These are phyloP conservation scores for Fusarium sp. DNA, from an alignment of 2,329 filamentous ascomycete genomes.

Conservation along the genomic window DNA sequence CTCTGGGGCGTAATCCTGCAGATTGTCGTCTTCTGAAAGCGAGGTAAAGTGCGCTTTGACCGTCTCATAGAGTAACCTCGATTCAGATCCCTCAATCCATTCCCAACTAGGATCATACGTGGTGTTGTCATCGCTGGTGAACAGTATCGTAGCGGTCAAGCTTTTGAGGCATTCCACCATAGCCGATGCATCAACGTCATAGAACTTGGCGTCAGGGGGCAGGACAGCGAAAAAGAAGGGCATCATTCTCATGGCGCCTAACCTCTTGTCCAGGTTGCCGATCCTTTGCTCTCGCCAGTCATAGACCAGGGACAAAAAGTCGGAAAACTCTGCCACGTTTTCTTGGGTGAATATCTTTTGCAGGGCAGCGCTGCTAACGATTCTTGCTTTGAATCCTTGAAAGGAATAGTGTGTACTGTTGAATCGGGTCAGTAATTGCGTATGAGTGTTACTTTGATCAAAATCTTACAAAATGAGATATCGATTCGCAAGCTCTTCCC, in stretches of 20 bases:
- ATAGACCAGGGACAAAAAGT: slow-evolving; percentile 26
- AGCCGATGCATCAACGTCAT: slow-evolving; percentile 18
- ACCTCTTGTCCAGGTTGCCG: slow-evolving; percentile 25
- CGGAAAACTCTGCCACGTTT: slow-evolving; percentile 14
- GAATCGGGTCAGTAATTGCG: background rate
- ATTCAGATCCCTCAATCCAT: slow-evolving; percentile 41
- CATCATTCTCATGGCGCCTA: slow-evolving; percentile 27
- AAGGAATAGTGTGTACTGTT: slow-evolving; percentile 32
- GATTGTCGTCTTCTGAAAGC: background rate
- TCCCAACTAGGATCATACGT: slow-evolving; percentile 34
- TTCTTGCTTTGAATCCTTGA: slow-evolving; percentile 37
- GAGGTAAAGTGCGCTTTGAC: slow-evolving; percentile 35
- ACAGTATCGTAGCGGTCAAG: slow-evolving; percentile 14
- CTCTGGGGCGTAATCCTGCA: background rate
- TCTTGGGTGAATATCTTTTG: slow-evolving; percentile 15
- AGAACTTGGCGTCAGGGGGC: background rate
- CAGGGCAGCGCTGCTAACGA: slow-evolving; percentile 23
- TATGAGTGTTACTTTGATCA: accelerated
- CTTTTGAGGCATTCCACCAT: slow-evolving; percentile 31
- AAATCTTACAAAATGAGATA: slow-evolving; percentile 36
- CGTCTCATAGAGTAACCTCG: slow-evolving; percentile 18
- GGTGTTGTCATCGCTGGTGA: background rate
- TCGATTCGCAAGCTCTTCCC: slow-evolving; percentile 38
- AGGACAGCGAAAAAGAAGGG: slow-evolving; percentile 36
- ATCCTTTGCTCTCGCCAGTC: slow-evolving; percentile 36